Conservation (phyloP, 139 green algal species). For the Chlamydomonas sp. region DNA sequence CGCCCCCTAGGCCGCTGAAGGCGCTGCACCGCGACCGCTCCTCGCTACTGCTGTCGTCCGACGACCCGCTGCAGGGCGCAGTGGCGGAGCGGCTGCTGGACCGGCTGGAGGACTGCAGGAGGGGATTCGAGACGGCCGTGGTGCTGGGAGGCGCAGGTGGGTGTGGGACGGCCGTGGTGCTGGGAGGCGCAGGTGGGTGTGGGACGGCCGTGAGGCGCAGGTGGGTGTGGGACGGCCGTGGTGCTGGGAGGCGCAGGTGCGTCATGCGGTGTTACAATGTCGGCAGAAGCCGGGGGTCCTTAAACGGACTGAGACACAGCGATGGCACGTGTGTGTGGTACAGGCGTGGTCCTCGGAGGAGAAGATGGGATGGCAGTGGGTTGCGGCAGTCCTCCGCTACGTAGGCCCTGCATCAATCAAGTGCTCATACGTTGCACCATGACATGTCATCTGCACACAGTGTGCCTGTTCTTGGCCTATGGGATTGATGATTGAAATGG, state of each 20-base stretch:
- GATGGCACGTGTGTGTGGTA: too few relatives aligned
- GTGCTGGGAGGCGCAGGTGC: neutral
- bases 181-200: neutral
- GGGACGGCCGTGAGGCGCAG: neutral
- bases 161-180: neutral
- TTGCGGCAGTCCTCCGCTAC: too few relatives aligned
- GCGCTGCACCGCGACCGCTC: conserved; percentile 71
- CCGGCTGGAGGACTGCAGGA: conserved; percentile 81
- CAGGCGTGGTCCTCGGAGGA: too few relatives aligned
- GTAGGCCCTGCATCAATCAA: neutral
- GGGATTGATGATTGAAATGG: neutral
- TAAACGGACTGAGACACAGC: neutral
- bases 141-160: conserved; percentile 77
- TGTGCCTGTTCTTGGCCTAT: neutral
- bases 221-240: neutral
- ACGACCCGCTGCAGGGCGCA: conserved; percentile 57
- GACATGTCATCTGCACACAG: neutral
- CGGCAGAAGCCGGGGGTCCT: neutral
- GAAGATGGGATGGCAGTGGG: too few relatives aligned
- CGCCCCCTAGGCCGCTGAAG: conserved; percentile 65
- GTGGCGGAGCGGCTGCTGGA: conserved; percentile 83
- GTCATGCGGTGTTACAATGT: neutral
- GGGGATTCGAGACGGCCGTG: conserved; percentile 67
- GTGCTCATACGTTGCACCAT: neutral
- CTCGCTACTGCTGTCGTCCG: too few relatives aligned